Percentiles rank a stretch among this genome's conserved stretches.
Conservation (phyloP, 2,329 filamentous ascomycete species). For the Colletotrichum destructivum region DNA sequence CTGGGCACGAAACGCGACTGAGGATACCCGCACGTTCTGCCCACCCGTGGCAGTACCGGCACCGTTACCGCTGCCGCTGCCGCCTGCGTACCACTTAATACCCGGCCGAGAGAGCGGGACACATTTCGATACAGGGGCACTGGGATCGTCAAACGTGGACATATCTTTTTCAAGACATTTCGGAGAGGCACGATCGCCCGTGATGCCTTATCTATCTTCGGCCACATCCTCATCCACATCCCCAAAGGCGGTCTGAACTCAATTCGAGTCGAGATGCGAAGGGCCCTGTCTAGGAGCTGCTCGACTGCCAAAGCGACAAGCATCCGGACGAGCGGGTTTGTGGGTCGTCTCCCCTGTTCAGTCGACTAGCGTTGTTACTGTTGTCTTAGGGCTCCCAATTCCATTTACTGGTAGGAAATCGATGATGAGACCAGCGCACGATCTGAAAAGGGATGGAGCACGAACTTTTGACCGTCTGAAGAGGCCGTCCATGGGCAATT, state of each 20-base stretch:
- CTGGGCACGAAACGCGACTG: slow-evolving; percentile 1
- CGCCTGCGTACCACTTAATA: slow-evolving; percentile 10
- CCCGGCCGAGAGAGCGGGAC: slow-evolving; percentile 28
- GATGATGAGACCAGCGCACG: slow-evolving; percentile 13
- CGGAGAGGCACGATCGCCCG: background rate
- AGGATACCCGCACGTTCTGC: background rate
- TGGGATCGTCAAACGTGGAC: background rate
- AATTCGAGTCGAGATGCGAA: slow-evolving; percentile 1
- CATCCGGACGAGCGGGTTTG: slow-evolving; percentile 14
- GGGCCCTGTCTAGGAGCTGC: background rate
- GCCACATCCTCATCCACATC: background rate
- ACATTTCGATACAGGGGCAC: background rate
- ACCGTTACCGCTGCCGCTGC: slow-evolving; percentile 2
- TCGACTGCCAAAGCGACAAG: slow-evolving; percentile 16
- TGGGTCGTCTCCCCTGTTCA: slow-evolving; percentile 8
- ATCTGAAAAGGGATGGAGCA: slow-evolving; percentile 12
- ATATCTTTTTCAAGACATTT: background rate
- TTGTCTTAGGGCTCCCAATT: background rate
- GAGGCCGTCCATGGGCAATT: background rate
- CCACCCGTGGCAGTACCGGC: background rate
- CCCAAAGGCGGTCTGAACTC: slow-evolving; percentile 18
- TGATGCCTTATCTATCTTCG: slow-evolving; percentile 7
- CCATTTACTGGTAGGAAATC: background rate
- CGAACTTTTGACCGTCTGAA: background rate
- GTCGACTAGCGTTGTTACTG: background rate